Conservation (phyloP, 176 grass and related monocot species). For the Triticum dicoccoides region DNA sequence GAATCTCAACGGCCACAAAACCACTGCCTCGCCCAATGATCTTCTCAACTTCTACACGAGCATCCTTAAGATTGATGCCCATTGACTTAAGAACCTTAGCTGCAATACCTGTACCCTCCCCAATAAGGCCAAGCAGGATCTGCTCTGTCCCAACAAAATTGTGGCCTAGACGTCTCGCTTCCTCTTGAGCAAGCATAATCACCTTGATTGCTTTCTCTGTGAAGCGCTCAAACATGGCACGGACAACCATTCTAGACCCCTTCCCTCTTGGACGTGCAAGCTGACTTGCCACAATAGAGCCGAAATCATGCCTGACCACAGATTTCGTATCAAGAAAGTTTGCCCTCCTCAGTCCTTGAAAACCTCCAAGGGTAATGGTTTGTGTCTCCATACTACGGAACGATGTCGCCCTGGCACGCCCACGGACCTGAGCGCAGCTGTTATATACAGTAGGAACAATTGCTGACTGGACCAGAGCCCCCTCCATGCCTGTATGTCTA, state of each 20-base stretch:
- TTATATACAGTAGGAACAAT: conserved; percentile 51
- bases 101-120: conserved; percentile 87
- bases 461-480: conserved; percentile 73
- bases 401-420: conserved; percentile 34
- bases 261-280: conserved; percentile 42
- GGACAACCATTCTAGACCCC: conserved; percentile 49
- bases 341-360: conserved; percentile 57
- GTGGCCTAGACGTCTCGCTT: conserved; percentile 82
- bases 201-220: conserved; percentile 98
- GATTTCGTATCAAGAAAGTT: conserved; percentile 48
- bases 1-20: conserved; percentile 98
- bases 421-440: conserved; percentile 33
- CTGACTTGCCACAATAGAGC: conserved; percentile 51
- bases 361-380: conserved; percentile 44
- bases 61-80: conserved; percentile 98
- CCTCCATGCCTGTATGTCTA: conserved; percentile 48
- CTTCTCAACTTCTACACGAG: conserved; percentile 89
- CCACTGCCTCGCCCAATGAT: conserved; percentile 90
- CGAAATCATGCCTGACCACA: conserved; percentile 38
- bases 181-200: conserved; percentile 97
- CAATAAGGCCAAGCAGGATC: conserved; percentile 82
- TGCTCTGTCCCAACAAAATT: conserved; percentile 98
- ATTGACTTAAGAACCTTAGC: conserved; percentile 94
- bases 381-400: conserved; percentile 34
- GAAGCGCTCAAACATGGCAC: conserved; percentile 92